These are phyloP conservation scores for Penicillium parvum DNA, from an alignment of 495 filamentous ascomycete genomes.

Conservation along the genomic window DNA sequence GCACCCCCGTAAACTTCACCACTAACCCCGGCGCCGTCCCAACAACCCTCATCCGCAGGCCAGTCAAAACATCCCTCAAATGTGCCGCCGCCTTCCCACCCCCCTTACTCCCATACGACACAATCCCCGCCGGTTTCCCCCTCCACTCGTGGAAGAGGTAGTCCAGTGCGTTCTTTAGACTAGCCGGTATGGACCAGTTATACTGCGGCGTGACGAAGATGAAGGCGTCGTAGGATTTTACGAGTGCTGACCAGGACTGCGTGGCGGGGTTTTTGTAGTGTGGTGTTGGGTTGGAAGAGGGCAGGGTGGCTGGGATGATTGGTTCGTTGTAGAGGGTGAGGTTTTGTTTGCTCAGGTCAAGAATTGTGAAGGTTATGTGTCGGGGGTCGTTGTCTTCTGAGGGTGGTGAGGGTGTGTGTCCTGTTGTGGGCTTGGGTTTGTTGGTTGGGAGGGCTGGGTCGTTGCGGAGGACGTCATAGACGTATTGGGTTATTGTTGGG, in stretches of 20 bases:
- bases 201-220: conserved; percentile 56
- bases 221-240: conserved; percentile 46
- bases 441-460: conserved; percentile 22
- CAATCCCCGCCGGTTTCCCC: conserved; percentile 52
- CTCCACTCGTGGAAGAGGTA: conserved; percentile 58
- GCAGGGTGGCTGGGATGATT: conserved; percentile 45
- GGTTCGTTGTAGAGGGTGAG: conserved; percentile 56
- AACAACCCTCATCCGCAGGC: conserved; percentile 23
- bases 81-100: conserved; percentile 37
- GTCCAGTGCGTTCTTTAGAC: conserved; percentile 60
- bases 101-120: conserved; percentile 52
- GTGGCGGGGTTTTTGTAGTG: conserved; percentile 47
- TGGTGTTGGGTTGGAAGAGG: conserved; percentile 26
- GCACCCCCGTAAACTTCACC: conserved; percentile 21
- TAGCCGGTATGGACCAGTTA: conserved; percentile 52
- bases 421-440: neutral
- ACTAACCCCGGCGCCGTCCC: conserved; percentile 18
- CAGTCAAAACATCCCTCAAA: conserved; percentile 16
- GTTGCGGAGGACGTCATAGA: conserved; percentile 20
- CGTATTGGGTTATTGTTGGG: conserved; percentile 25
- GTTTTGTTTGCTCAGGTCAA: conserved; percentile 50
- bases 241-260: conserved; percentile 46
- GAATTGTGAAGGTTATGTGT: conserved; percentile 22
- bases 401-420: no score
- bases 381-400: conserved; percentile 17